Evolutionary conservation across 345 rosid genomes (phyloP).

Genomic region (Cochlearia excelsa): DNA sequence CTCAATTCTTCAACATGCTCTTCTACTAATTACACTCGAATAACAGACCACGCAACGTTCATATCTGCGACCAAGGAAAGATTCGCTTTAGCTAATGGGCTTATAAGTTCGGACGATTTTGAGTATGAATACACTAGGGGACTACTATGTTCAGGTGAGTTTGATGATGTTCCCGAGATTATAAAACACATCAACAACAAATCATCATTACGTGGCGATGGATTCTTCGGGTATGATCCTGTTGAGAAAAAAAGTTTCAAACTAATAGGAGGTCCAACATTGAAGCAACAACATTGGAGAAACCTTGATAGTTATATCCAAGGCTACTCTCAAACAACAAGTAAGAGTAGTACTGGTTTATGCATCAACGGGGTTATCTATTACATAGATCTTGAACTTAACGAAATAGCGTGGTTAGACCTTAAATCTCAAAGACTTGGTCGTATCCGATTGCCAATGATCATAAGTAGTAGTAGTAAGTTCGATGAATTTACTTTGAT

Average conservation of each 20-base stretch:
- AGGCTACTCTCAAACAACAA: background rate
- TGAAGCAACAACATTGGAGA: background rate
- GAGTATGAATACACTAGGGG: background rate
- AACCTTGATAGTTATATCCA: background rate
- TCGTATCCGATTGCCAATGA: background rate
- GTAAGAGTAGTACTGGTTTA: background rate
- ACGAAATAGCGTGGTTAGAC: background rate
- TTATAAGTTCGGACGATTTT: background rate
- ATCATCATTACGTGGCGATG: background rate
- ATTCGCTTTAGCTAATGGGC: no score
- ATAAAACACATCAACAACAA: no score
- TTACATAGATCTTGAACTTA: background rate
- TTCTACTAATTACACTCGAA: no score
- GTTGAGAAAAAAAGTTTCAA: background rate
- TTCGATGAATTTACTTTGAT: no score
- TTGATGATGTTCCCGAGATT: no score
- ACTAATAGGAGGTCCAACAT: background rate
- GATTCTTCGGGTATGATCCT: background rate
- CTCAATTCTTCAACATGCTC: background rate
- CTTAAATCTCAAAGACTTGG: background rate
- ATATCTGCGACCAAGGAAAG: no score
- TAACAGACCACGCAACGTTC: no score
- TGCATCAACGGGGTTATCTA: slow-evolving; percentile 5
- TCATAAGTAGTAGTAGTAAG: no score
- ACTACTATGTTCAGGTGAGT: background rate